A percentile compares a stretch with the other conserved stretches of the same genome.
Evolutionary conservation across 2,329 filamentous ascomycete genomes (phyloP).

Genomic region (Beauveria scarabaeidicola): DNA sequence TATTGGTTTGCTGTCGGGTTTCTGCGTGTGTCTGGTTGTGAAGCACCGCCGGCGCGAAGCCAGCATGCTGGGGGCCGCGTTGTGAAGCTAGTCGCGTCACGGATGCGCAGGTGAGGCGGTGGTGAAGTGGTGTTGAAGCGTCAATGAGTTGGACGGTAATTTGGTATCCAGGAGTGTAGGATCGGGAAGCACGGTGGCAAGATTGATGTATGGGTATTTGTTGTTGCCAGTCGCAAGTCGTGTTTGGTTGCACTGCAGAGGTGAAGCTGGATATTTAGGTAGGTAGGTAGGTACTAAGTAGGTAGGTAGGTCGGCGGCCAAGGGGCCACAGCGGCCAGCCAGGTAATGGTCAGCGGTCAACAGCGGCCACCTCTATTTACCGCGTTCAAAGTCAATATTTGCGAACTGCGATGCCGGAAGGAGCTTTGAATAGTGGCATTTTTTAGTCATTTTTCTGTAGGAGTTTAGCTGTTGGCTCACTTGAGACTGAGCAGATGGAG

Average conservation of each 20-base stretch:
- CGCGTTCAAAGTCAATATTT: too few relatives aligned
- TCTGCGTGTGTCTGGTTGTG: neutral
- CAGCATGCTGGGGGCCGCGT: neutral
- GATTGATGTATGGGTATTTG: neutral
- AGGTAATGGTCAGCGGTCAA: too few relatives aligned
- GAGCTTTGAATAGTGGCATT: too few relatives aligned
- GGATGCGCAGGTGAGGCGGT: neutral
- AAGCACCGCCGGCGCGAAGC: neutral
- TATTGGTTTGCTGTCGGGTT: neutral
- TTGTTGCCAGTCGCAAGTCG: slow-evolving; percentile 1
- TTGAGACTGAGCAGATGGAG: too few relatives aligned
- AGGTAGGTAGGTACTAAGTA: too few relatives aligned
- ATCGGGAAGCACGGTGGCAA: neutral
- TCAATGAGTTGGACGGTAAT: neutral
- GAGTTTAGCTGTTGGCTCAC: too few relatives aligned
- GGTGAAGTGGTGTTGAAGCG: neutral
- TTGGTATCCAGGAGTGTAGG: neutral
- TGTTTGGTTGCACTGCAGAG: neutral
- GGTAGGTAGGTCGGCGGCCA: too few relatives aligned
- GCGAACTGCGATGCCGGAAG: too few relatives aligned
- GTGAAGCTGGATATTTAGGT: neutral
- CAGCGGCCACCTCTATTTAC: too few relatives aligned
- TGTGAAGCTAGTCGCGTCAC: neutral
- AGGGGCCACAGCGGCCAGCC: too few relatives aligned
- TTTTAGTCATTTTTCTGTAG: too few relatives aligned